These are phyloP conservation scores for Suhomyces bokatorum DNA, from an alignment of 1,139 yeast genomes.

Conservation along the genomic window DNA sequence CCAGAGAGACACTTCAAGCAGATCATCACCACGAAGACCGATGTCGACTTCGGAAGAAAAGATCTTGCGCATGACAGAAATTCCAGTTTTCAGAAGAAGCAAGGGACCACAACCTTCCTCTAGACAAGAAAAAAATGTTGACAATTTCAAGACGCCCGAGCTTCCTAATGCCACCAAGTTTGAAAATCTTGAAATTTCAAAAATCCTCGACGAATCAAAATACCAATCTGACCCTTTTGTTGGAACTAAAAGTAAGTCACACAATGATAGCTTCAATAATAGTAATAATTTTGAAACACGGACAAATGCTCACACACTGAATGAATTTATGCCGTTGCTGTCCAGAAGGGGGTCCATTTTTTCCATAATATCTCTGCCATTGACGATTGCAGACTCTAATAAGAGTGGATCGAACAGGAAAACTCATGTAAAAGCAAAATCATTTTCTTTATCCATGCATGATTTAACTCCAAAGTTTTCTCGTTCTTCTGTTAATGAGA, in stretches of 20 bases:
- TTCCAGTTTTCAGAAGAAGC: conserved; percentile 26
- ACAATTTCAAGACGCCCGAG: background rate
- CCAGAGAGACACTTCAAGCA: conserved; percentile 9
- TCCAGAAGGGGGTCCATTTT: conserved; percentile 14
- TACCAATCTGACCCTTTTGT: background rate
- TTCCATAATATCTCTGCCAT: conserved; percentile 15
- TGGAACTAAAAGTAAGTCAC: background rate
- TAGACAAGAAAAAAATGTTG: background rate
- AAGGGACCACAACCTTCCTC: background rate
- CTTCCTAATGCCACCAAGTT: background rate
- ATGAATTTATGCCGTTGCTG: background rate
- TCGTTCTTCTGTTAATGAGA: conserved; percentile 7
- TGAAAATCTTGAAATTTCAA: background rate
- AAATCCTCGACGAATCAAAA: background rate
- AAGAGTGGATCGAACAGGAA: background rate
- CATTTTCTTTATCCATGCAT: conserved; percentile 19
- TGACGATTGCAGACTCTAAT: background rate
- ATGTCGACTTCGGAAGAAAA: conserved; percentile 33
- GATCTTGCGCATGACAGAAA: conserved; percentile 30
- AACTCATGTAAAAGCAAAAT: conserved; percentile 21
- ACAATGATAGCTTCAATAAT: background rate
- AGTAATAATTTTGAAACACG: background rate
- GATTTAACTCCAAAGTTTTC: conserved; percentile 18
- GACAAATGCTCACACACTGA: background rate
- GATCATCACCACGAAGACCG: conserved; percentile 26